Evolutionary conservation across 345 rosid genomes (phyloP), one percentile per base, ranked within the genome.

Genomic region (Diplotaxis tenuifolia): DNA sequence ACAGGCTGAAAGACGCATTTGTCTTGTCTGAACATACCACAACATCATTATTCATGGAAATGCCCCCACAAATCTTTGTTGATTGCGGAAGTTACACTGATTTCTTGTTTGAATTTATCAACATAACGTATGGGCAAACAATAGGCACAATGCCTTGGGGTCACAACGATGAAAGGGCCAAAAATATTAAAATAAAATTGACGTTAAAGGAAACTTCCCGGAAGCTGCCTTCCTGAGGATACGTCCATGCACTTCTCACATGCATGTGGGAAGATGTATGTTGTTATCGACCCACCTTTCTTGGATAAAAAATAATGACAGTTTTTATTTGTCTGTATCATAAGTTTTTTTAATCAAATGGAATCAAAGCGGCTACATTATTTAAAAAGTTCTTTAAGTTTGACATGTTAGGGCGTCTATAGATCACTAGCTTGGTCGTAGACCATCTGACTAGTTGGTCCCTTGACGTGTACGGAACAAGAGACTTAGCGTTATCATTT

Each of bases 51-150:
- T 65, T 65, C 60, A 4, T 29, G 12, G 20, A 31, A 59, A 25
- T 8, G 31, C 68, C 78, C 77, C 78, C 78, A 75, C 73, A 50
- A 60, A 67, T 75, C 73, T 52, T 72, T 29, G 42, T 28, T 34
- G 54, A 58, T 67, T 60, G 67, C 56, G 66, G 65, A 74, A 58
- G 72, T 58, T 65, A 58, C 72, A 58, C 38, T 31, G 25, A 32
- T 49, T 21, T 74, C 67, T 74, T 65, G 34, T 27, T 56, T 59
- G 64, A 21, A 54, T 34, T 58, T 53, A 65, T 65, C 31, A 42
- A 56, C 34, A 65, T 73, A 21, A 28, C 78, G 54, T 28, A 74
- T 74, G 67, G 72, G 67, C 42, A 47, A 45, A 5, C 77, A 45
- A 22, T 57, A 57, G 38, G 50, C 15, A 29, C 47, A 42, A 56